A percentile compares a stretch with the other conserved stretches of the same genome.
These are phyloP conservation scores for Chalciporus sp. DNA, from an alignment of 1,284 basidiomycete genomes.

Conservation along the genomic window DNA sequence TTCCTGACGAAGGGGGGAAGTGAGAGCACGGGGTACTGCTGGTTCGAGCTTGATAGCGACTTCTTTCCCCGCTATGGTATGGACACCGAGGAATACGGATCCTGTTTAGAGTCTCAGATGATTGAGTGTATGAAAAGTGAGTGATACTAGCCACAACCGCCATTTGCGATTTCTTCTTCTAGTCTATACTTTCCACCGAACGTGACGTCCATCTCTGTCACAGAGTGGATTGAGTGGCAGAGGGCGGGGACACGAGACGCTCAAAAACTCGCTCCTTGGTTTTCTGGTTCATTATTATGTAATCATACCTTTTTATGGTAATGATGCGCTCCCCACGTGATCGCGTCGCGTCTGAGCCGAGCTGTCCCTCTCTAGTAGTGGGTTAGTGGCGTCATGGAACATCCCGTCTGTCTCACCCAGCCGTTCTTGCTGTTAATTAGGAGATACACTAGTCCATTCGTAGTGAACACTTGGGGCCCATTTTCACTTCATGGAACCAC, in stretches of 20 bases:
- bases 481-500: neutral
- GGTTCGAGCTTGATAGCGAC: slow-evolving; percentile 97
- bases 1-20: slow-evolving; percentile 85
- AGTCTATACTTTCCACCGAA: slow-evolving; percentile 93
- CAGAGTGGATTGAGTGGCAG: slow-evolving; percentile 10
- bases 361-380: no score
- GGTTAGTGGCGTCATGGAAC: no score
- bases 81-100: slow-evolving; percentile 92
- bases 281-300: slow-evolving; percentile 25
- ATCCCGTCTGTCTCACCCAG: no score
- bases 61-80: slow-evolving; percentile 94
- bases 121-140: neutral
- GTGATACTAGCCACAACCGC: slow-evolving; percentile 75
- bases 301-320: slow-evolving; percentile 16
- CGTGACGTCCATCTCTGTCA: slow-evolving; percentile 59
- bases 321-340: slow-evolving; percentile 22
- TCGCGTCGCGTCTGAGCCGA: slow-evolving; percentile 23
- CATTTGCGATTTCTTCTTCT: slow-evolving; percentile 94
- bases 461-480: no score
- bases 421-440: neutral
- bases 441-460: neutral
- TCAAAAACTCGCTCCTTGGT: neutral
- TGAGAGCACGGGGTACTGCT: slow-evolving; percentile 56
- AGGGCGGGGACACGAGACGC: slow-evolving; percentile 1
- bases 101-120: slow-evolving; percentile 45